A percentile compares a stretch with the other conserved stretches of the same genome.
phyloP scores from a whole-genome alignment of 257 asterid genomes.

The Fraxinus anomala region DNA sequence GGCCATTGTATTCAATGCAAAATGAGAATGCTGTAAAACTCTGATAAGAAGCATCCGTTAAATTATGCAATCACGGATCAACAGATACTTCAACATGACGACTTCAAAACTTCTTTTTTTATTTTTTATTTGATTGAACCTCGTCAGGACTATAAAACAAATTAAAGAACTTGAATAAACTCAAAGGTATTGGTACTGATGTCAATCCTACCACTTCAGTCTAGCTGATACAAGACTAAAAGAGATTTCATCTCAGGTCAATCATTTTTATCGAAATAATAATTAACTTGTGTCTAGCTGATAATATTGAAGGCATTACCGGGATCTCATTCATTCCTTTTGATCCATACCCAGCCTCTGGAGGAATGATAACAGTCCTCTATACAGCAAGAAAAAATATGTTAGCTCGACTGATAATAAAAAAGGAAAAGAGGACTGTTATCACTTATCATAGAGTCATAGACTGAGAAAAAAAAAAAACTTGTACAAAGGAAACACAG shows the following conservation, averaged over 20 bases:
- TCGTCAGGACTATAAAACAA: background rate
- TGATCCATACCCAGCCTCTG: constrained; percentile 84
- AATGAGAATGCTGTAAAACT: background rate
- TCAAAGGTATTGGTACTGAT: background rate
- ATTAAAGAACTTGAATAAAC: background rate
- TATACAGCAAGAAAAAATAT: constrained; percentile 31
- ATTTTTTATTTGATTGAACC: background rate
- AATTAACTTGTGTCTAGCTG: background rate
- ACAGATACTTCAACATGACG: background rate
- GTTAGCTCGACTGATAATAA: constrained; percentile 8
- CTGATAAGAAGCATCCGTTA: background rate
- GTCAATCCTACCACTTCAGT: background rate
- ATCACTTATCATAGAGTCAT: background rate
- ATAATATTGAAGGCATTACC: constrained; percentile 41
- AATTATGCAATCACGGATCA: background rate
- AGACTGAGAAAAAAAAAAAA: background rate
- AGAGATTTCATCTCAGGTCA: background rate
- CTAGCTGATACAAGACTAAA: background rate
- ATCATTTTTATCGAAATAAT: background rate
- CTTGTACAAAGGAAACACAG: background rate
- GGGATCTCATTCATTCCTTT: constrained; percentile 95
- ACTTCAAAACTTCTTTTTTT: background rate
- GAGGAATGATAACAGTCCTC: constrained; percentile 89
- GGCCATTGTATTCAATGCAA: background rate
- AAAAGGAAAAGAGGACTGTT: background rate